phyloP scores from a whole-genome alignment of 1,284 basidiomycete genomes.

The Nidula niveotomentosa region DNA sequence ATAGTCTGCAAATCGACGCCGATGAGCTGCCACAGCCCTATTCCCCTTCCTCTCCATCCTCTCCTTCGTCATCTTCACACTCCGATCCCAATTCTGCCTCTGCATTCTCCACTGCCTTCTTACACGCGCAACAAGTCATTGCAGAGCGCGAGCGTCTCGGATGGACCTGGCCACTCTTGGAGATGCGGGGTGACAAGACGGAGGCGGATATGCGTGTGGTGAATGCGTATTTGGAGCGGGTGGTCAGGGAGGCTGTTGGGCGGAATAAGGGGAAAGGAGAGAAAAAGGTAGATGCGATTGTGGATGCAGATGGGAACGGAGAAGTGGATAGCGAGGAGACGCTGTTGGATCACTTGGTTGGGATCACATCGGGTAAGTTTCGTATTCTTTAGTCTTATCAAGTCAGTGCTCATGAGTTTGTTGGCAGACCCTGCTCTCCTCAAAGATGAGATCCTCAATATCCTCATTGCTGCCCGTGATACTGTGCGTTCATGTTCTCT shows the following conservation, averaged over 20 bases:
- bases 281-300: slow-evolving; percentile 1
- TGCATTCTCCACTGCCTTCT: slow-evolving; percentile 27
- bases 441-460: slow-evolving; percentile 25
- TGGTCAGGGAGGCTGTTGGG: slow-evolving; percentile 18
- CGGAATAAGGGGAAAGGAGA: slow-evolving; percentile 14
- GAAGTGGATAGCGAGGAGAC: slow-evolving; percentile 23
- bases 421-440: slow-evolving; percentile 1
- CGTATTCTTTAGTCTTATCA: neutral
- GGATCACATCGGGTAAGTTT: slow-evolving; percentile 21
- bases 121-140: slow-evolving; percentile 19
- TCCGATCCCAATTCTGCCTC: slow-evolving; percentile 24
- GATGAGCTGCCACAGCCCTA: slow-evolving; percentile 15
- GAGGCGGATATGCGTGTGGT: slow-evolving; percentile 25
- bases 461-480: slow-evolving; percentile 34
- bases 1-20: slow-evolving; percentile 13
- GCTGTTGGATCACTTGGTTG: slow-evolving; percentile 28
- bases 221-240: slow-evolving; percentile 28
- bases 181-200: slow-evolving; percentile 32
- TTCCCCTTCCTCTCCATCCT: slow-evolving; percentile 21
- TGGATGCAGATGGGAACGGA: neutral
- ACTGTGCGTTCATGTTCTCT: slow-evolving; percentile 20
- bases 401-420: neutral
- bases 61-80: slow-evolving; percentile 12
- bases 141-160: slow-evolving; percentile 22
- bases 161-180: slow-evolving; percentile 31